Evolutionary conservation across 164 flowering plant genomes (phyloP).

Genomic region (Protea cynaroides): DNA sequence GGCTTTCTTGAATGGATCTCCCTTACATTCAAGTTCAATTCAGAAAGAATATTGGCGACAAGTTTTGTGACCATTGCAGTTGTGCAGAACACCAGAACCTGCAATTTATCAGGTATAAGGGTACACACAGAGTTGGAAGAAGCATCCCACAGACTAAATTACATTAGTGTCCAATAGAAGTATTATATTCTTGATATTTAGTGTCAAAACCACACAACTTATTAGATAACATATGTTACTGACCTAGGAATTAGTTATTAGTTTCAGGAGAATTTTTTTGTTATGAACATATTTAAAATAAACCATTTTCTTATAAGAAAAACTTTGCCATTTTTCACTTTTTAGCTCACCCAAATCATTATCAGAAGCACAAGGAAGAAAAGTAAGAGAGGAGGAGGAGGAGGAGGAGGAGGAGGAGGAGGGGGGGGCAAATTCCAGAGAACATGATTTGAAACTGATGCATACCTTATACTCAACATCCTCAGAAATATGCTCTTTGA

Average conservation of each 20-base stretch:
- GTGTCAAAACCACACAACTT: too few relatives aligned
- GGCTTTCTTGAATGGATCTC: conserved; percentile 97
- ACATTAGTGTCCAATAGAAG: not conserved
- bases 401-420: too few relatives aligned
- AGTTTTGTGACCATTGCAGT: conserved; percentile 93
- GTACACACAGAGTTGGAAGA: too few relatives aligned
- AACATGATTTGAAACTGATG: not conserved
- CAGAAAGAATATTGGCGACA: conserved; percentile 75
- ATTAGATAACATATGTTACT: too few relatives aligned
- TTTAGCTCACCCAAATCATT: not conserved
- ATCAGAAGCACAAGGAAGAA: not conserved
- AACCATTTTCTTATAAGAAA: too few relatives aligned
- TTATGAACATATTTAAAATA: too few relatives aligned
- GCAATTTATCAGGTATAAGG: conserved; percentile 16
- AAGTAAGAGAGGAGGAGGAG: too few relatives aligned
- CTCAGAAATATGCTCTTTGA: conserved; percentile 82
- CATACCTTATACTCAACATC: conserved; percentile 88
- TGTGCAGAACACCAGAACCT: conserved; percentile 97
- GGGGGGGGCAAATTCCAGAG: not conserved
- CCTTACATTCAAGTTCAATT: conserved; percentile 79
- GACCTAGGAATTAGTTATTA: too few relatives aligned
- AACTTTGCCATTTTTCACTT: too few relatives aligned
- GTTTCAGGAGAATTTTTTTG: too few relatives aligned
- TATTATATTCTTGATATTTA: too few relatives aligned
- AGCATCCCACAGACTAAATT: too few relatives aligned